Base-by-base conservation (phyloP, 176 grass and related monocot species). In the Musa troglodytarum region DNA sequence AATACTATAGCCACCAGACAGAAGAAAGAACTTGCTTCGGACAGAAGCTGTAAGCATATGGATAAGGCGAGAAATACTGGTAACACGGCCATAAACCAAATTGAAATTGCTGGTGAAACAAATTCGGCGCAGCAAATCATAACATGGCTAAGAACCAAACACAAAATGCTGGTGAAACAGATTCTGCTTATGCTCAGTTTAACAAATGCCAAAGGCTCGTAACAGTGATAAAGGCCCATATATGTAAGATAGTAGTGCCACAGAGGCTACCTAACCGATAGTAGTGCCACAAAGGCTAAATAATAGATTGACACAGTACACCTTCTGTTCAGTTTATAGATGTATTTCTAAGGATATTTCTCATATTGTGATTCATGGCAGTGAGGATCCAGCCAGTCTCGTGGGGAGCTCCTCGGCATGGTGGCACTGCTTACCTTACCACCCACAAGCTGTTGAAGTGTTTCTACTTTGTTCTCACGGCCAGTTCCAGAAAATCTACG, bases 331-430 rank as follows among this genome's bases (percentile, higher is more conserved):
- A 65, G 52, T 75, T 61, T 65, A 25, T 53, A 59, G 20, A 73
- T 51, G 50, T 79, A 67, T 76, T 87, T 85, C 69, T 66, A 55
- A 29, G 77, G 62, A 62, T 84, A 81, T 52, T 84, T 86, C 51
- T 97, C 84, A 20, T 93, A 90, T 74, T 90, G 86, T 15, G 93
- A 97, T 76, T 97, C 90, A n/a, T 78, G 85, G 58, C 95, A 68
- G 15, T 79, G 52, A 53, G 80, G 68, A 25, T 96, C 85, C 78
- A 82, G 79, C 79, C 69, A 81, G 74, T 81, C 85, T 63, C 86
- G 79, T 77, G 85, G n/a, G 51, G 73, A 83, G 72, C 57, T 88
- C 77, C 81, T 88, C 86, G 81, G 63, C 79, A 78, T 88, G 82
- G 65, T 64, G 28, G 21, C 75, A 56, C 26, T 72, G 72, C 79